phyloP scores from a whole-genome alignment of 1,284 basidiomycete genomes.

The Sporisorium sorghi region DNA sequence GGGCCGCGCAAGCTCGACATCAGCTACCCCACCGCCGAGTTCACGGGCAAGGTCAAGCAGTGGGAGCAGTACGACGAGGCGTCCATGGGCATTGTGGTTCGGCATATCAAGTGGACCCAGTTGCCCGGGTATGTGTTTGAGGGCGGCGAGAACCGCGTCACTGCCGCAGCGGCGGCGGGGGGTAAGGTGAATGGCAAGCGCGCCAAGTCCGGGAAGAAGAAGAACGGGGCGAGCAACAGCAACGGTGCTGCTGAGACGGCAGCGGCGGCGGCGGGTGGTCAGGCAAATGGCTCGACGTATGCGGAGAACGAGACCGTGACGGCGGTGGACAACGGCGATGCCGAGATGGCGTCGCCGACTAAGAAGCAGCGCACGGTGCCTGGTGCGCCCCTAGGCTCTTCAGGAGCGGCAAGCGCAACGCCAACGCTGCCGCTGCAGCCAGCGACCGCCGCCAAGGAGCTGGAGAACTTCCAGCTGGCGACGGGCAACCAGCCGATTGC shows the following conservation, averaged over 20 bases:
- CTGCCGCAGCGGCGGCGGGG: conserved; percentile 77
- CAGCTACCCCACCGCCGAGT: conserved; percentile 94
- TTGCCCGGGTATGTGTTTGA: conserved; percentile 85
- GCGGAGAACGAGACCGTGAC: conserved; percentile 10
- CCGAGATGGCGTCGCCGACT: conserved; percentile 45
- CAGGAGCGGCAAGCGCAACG: conserved; percentile 5
- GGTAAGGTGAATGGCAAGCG: conserved; percentile 79
- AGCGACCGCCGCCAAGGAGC: conserved; percentile 39
- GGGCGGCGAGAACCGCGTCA: conserved; percentile 71
- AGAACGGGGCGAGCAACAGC: conserved; percentile 23
- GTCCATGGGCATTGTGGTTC: conserved; percentile 92
- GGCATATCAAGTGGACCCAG: conserved; percentile 90
- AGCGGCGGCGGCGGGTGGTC: too few species aligned
- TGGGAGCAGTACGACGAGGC: conserved; percentile 96
- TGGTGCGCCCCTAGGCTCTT: background rate
- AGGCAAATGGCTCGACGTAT: conserved; percentile 20
- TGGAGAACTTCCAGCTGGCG: conserved; percentile 54
- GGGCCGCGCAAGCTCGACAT: conserved; percentile 84
- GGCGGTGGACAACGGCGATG: conserved; percentile 31
- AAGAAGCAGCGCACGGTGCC: conserved; percentile 46
- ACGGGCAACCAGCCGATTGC: conserved; percentile 48
- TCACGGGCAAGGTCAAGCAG: conserved; percentile 91
- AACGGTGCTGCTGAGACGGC: conserved; percentile 4
- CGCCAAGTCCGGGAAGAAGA: conserved; percentile 77
- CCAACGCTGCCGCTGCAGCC: conserved; percentile 49